A percentile compares a stretch with the other conserved stretches of the same genome.
Conservation (phyloP, 148 eudicot species). For the Rhododendron molle region DNA sequence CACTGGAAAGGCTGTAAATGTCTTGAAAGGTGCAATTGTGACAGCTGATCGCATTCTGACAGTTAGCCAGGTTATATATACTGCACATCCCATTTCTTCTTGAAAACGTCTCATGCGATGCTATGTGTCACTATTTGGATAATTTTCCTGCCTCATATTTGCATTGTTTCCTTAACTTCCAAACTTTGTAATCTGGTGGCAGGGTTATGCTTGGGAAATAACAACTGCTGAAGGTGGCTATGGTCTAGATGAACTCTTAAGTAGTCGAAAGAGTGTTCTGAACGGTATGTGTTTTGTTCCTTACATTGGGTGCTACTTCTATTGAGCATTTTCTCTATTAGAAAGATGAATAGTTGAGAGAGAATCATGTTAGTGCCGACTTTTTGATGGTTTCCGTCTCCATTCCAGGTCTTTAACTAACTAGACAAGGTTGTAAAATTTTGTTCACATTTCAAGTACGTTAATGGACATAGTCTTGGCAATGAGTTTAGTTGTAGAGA, state of each 20-base stretch:
- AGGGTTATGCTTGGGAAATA: constrained; percentile 98
- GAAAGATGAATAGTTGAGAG: neutral
- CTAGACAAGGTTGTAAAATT: neutral
- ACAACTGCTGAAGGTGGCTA: constrained; percentile 96
- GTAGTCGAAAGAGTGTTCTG: constrained; percentile 65
- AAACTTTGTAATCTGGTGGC: constrained; percentile 15
- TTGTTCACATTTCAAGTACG: neutral
- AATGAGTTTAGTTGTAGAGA: neutral
- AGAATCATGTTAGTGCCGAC: neutral
- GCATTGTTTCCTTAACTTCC: neutral
- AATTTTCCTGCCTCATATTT: neutral
- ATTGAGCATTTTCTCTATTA: neutral
- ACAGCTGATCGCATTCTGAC: constrained; percentile 90
- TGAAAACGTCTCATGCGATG: neutral
- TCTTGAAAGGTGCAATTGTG: constrained; percentile 89
- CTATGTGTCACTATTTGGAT: constrained; percentile 1
- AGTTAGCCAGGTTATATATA: constrained; percentile 71
- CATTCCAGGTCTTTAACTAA: neutral
- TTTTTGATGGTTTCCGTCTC: neutral
- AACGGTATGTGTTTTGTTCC: constrained; percentile 46
- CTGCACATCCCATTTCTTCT: neutral
- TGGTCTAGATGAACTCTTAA: constrained; percentile 76
- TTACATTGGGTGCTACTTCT: neutral
- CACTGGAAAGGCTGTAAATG: constrained; percentile 94
- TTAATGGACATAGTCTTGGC: neutral